Evolutionary conservation across 441 rosid species (phyloP).

Genomic region (Eugenia klotzschiana): DNA sequence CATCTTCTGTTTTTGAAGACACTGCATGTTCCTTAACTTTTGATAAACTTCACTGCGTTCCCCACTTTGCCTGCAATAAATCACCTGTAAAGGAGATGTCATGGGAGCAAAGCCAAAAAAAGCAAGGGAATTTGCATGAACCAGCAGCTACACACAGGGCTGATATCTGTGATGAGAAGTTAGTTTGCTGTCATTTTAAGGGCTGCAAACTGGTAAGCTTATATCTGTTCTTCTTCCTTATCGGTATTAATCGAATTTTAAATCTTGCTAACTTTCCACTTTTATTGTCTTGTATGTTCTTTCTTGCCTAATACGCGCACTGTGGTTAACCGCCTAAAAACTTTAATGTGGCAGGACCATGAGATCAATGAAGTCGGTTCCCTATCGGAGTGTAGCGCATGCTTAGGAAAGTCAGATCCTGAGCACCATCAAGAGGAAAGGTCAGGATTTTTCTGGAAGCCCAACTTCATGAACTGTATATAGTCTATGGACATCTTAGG

Average conservation of each 20-base stretch:
- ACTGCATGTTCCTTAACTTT: conserved; percentile 21
- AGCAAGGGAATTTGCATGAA: conserved; percentile 14
- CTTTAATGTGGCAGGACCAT: conserved; percentile 19
- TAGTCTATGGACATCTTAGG: neutral
- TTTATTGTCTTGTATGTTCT: neutral
- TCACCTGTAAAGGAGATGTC: conserved; percentile 9
- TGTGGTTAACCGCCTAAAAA: neutral
- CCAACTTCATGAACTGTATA: neutral
- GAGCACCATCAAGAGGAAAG: conserved; percentile 45
- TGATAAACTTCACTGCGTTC: conserved; percentile 15
- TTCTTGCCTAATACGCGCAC: neutral
- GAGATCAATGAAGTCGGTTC: conserved; percentile 19
- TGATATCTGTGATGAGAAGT: conserved; percentile 12
- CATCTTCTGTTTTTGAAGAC: conserved; percentile 18
- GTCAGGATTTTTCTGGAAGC: conserved; percentile 20
- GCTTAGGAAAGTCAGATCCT: conserved; percentile 13
- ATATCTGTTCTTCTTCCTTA: neutral
- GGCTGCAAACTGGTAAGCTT: conserved; percentile 20
- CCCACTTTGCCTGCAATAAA: conserved; percentile 1
- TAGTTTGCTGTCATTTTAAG: conserved; percentile 13
- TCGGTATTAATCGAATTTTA: neutral
- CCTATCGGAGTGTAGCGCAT: conserved; percentile 12
- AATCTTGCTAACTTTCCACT: neutral
- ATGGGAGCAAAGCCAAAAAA: conserved; percentile 11
- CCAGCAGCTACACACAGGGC: conserved; percentile 13